A percentile compares a stretch with the other conserved stretches of the same genome.
phyloP scores from a whole-genome alignment of 805 yeast genomes.

The Pichia manshurica region DNA sequence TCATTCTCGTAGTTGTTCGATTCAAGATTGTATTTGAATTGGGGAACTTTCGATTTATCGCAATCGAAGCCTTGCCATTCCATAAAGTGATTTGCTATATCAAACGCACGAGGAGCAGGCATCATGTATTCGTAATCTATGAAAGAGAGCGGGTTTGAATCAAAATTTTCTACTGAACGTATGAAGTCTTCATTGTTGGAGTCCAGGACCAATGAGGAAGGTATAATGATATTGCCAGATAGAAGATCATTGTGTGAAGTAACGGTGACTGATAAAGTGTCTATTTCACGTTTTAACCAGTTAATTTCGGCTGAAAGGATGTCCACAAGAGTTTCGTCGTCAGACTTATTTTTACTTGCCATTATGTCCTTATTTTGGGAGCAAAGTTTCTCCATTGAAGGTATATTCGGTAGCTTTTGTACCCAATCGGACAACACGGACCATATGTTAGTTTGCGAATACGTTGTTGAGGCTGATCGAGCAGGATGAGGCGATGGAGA shows the following conservation, averaged over 20 bases:
- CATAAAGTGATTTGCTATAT: conserved; percentile 67
- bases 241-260: conserved; percentile 67
- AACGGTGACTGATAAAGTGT: conserved; percentile 46
- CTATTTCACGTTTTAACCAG: conserved; percentile 46
- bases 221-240: conserved; percentile 67
- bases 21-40: not conserved
- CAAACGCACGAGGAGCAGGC: conserved; percentile 69
- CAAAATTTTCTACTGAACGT: conserved; percentile 15
- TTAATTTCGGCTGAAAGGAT: conserved; percentile 44
- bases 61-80: conserved; percentile 85
- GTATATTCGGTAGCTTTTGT: conserved; percentile 48
- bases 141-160: conserved; percentile 43
- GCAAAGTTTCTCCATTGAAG: conserved; percentile 35
- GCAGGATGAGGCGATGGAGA: not conserved
- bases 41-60: conserved; percentile 52
- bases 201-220: conserved; percentile 23
- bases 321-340: conserved; percentile 21
- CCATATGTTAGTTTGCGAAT: conserved; percentile 34
- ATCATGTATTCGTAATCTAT: conserved; percentile 71
- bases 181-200: not conserved
- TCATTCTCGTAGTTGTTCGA: conserved; percentile 37
- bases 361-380: conserved; percentile 29
- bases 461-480: too few species aligned
- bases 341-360: conserved; percentile 7
- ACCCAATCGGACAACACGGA: conserved; percentile 59